Base-by-base conservation (phyloP, 2,329 filamentous ascomycete species). In the Dryadomyces quercivorus region DNA sequence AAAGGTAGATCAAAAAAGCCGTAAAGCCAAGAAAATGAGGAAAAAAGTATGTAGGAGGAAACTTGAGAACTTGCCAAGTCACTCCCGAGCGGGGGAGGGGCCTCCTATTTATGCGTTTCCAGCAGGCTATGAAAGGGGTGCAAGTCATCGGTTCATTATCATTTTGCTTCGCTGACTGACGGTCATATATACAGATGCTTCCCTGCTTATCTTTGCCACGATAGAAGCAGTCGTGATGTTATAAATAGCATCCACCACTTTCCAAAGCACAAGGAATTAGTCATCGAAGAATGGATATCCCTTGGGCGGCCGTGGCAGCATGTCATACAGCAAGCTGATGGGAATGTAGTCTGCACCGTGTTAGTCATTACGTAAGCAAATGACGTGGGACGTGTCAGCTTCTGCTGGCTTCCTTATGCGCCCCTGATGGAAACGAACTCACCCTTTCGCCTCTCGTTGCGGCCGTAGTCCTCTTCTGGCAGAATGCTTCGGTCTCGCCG, bases 251-350 rank as follows among this genome's bases (percentile, higher is more conserved):
- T 40, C 12, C 12, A 12, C 9, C 12, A 16, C 9, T 16, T 40
- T 8, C 36, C 36, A 12, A 3, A 40, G 36, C 36, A 3, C 15
- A 40, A 31, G 4, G 8, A 8, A 4, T 40, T 47, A 3, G 20
- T 47, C 21, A 15, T 47, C 45, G 15, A 22, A 21, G 21, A 47
- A 47, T 8, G 45, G 45, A 26, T 53, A 40, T 16, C 36, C 36
- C 36, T 40, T 53, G 8, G 51, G 51, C 34, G 51, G 51, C 20
- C 10, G 31, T 3, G 52, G 52, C 34, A 53, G 36, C 52, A 49
- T 53, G 45, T 53, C 52, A 21, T 53, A 53, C 16, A 53, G 52
- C 12, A 49, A 10, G 20, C 45, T 49, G 18, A 49, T 53, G n/a
- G 52, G 45, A 10, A 53, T 53, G 45, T 53, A 43, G 7, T 53